Percentiles rank a stretch among this genome's conserved stretches.
These are phyloP conservation scores for Arthrobotrys pseudoclavata DNA, from an alignment of 2,329 filamentous ascomycete species.

Conservation along the genomic window DNA sequence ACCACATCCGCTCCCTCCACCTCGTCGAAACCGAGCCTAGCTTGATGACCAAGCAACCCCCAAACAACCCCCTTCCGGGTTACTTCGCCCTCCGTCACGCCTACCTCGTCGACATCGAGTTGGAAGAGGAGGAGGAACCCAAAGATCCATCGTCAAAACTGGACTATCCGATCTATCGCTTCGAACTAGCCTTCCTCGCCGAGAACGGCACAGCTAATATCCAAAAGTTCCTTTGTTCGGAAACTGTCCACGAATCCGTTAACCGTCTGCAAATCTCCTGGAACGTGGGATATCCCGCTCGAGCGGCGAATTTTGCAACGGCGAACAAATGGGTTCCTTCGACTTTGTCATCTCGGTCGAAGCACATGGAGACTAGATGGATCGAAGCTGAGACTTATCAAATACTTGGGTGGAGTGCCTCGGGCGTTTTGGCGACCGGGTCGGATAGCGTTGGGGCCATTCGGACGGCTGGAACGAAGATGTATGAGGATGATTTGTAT, in stretches of 20 bases:
- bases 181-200: slow-evolving; percentile 31
- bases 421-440: slow-evolving; percentile 47
- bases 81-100: slow-evolving; percentile 49
- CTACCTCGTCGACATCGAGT: slow-evolving; percentile 42
- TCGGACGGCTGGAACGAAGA: slow-evolving; percentile 32
- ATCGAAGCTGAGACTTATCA: slow-evolving; percentile 43
- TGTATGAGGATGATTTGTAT: slow-evolving; percentile 46
- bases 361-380: slow-evolving; percentile 29
- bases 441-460: slow-evolving; percentile 41
- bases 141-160: background rate
- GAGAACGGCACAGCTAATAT: slow-evolving; percentile 28
- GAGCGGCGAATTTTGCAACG: slow-evolving; percentile 32
- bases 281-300: slow-evolving; percentile 35
- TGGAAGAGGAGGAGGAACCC: slow-evolving; percentile 23
- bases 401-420: slow-evolving; percentile 45
- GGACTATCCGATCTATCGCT: slow-evolving; percentile 3
- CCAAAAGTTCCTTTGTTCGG: slow-evolving; percentile 39
- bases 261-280: slow-evolving; percentile 44
- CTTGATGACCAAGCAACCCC: slow-evolving; percentile 31
- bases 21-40: slow-evolving; percentile 50
- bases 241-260: slow-evolving; percentile 45
- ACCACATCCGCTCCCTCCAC: slow-evolving; percentile 42
- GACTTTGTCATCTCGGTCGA: slow-evolving; percentile 22
- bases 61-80: slow-evolving; percentile 24
- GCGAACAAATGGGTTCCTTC: slow-evolving; percentile 52